phyloP scores from a whole-genome alignment of 2,329 filamentous ascomycete genomes.

The Diplodia mutila region DNA sequence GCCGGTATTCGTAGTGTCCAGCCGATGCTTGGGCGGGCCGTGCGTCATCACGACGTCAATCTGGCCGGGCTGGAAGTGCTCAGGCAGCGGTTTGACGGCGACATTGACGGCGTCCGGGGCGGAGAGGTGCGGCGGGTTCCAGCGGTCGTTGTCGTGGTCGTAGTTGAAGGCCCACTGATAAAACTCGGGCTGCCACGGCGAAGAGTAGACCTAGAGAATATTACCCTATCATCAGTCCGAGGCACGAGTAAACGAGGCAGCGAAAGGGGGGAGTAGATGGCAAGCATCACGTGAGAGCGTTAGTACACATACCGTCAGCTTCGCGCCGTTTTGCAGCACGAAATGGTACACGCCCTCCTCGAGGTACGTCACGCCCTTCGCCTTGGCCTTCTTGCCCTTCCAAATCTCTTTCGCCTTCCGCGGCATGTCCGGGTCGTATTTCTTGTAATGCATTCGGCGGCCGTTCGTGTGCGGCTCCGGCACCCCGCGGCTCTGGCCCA shows the following conservation, averaged over 20 bases:
- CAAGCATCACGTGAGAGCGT: neutral
- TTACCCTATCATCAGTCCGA: no score
- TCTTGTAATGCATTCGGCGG: slow-evolving; percentile 34
- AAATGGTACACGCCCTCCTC: slow-evolving; percentile 58
- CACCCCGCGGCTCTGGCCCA: neutral
- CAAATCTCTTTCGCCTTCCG: slow-evolving; percentile 47
- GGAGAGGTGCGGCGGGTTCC: slow-evolving; percentile 46
- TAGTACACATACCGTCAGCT: slow-evolving; percentile 44
- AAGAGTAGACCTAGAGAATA: slow-evolving; percentile 52
- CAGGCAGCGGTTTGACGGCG: slow-evolving; percentile 34
- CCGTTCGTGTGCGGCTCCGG: slow-evolving; percentile 29
- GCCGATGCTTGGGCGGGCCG: slow-evolving; percentile 57
- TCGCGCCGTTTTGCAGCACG: slow-evolving; percentile 53
- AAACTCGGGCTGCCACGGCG: slow-evolving; percentile 61
- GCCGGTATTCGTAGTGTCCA: slow-evolving; percentile 48
- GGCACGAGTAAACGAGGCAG: neutral
- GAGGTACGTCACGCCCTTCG: slow-evolving; percentile 57
- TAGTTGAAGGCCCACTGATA: slow-evolving; percentile 62
- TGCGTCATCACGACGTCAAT: slow-evolving; percentile 66
- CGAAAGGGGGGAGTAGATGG: neutral
- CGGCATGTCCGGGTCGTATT: slow-evolving; percentile 32
- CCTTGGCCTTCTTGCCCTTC: slow-evolving; percentile 48
- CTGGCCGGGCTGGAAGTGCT: slow-evolving; percentile 44
- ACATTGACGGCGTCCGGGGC: slow-evolving; percentile 30
- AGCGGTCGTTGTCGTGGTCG: slow-evolving; percentile 54